Percentiles rank a stretch among this genome's conserved stretches.
These are phyloP conservation scores for Middelhovenomyces tepae DNA, from an alignment of 805 yeast species.

Conservation along the genomic window DNA sequence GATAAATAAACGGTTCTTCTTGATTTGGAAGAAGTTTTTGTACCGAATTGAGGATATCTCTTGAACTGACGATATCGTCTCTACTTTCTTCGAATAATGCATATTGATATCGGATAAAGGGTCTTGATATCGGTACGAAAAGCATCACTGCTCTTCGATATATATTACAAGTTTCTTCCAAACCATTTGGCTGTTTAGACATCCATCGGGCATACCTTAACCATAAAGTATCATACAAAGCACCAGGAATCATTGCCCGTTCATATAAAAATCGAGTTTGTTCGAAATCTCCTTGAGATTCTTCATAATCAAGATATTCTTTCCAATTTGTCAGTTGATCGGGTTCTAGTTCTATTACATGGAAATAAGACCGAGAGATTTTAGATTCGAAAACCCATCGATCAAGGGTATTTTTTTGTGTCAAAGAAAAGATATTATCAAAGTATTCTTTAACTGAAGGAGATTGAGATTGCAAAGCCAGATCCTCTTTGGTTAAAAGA, in stretches of 20 bases:
- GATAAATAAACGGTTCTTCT: conserved; percentile 18
- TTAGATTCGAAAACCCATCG: conserved; percentile 73
- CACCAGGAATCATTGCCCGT: conserved; percentile 50
- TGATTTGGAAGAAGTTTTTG: conserved; percentile 14
- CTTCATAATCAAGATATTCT: conserved; percentile 51
- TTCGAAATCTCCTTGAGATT: conserved; percentile 20
- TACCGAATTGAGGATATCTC: conserved; percentile 20
- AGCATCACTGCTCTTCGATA: conserved; percentile 44
- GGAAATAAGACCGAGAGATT: conserved; percentile 52
- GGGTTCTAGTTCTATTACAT: conserved; percentile 36
- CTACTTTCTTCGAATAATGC: conserved; percentile 27
- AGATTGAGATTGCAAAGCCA: neutral
- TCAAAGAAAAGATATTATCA: conserved; percentile 31
- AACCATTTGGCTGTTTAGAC: conserved; percentile 18
- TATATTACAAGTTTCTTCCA: conserved; percentile 31
- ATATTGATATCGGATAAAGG: conserved; percentile 24
- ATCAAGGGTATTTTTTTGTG: conserved; percentile 45
- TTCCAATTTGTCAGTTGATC: conserved; percentile 51
- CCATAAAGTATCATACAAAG: conserved; percentile 61
- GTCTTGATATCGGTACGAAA: conserved; percentile 25
- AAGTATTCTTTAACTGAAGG: conserved; percentile 6
- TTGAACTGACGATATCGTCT: conserved; percentile 21
- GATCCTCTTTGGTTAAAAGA: conserved; percentile 2
- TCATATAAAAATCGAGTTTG: conserved; percentile 49
- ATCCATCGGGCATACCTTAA: conserved; percentile 52